Evolutionary conservation across 768 basidiomycete species (phyloP).

Genomic region (Phylloporus arenicola): DNA sequence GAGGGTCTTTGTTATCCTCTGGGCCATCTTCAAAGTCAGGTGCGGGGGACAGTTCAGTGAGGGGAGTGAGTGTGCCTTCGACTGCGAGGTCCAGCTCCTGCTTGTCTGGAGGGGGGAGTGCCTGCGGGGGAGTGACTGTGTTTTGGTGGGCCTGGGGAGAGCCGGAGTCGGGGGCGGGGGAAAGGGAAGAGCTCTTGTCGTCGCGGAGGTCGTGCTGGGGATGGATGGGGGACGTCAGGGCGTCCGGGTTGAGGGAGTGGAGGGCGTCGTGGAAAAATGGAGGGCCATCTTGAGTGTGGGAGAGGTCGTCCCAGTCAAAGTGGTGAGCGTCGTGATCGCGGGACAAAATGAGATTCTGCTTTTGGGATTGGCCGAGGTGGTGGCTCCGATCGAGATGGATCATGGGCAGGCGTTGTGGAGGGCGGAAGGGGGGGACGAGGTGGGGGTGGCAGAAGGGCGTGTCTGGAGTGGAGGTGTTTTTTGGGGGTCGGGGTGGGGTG

Average conservation of each 20-base stretch:
- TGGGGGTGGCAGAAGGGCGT: slow-evolving; percentile 4
- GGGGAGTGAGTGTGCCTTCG: slow-evolving; percentile 55
- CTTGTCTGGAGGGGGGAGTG: slow-evolving; percentile 22
- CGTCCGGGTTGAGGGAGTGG: slow-evolving; percentile 9
- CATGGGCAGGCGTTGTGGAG: slow-evolving; percentile 28
- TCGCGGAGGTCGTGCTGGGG: slow-evolving; percentile 20
- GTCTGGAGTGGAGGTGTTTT: background rate
- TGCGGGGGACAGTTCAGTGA: slow-evolving; percentile 71
- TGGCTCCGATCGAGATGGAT: slow-evolving; percentile 52
- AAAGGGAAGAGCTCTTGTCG: slow-evolving; percentile 53
- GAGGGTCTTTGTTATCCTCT: slow-evolving; percentile 31
- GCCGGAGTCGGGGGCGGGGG: slow-evolving; percentile 46
- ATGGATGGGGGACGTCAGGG: slow-evolving; percentile 8
- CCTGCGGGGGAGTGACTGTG: slow-evolving; percentile 14
- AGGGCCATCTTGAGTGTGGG: slow-evolving; percentile 19
- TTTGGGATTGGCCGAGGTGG: slow-evolving; percentile 36
- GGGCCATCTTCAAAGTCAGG: slow-evolving; percentile 48
- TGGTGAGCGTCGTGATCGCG: slow-evolving; percentile 29
- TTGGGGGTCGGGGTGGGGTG: background rate
- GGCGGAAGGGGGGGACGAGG: background rate
- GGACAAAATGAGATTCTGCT: slow-evolving; percentile 41
- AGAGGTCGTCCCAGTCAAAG: slow-evolving; percentile 33
- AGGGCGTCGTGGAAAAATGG: slow-evolving; percentile 25
- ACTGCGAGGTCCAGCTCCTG: slow-evolving; percentile 35
- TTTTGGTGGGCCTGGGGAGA: slow-evolving; percentile 31